Evolutionary conservation across 257 asterid genomes (phyloP).

Genomic region (Ballota nigra): DNA sequence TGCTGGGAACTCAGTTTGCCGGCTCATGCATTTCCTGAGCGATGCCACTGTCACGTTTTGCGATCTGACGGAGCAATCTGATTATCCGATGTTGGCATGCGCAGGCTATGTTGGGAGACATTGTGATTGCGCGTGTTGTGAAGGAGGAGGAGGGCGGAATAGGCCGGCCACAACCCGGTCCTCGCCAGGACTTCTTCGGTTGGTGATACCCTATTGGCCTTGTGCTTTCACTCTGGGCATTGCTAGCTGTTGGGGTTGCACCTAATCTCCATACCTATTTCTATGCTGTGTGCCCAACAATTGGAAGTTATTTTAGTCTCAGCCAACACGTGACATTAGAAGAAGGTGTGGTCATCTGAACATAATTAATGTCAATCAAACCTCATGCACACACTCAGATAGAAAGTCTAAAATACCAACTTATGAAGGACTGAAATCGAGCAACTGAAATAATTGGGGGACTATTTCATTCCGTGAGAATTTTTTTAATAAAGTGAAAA

Average conservation of each 20-base stretch:
- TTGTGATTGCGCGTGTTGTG: slow-evolving; percentile 38
- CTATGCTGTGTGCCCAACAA: too few relatives aligned
- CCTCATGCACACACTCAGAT: too few relatives aligned
- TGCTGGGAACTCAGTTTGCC: slow-evolving; percentile 83
- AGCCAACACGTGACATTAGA: too few relatives aligned
- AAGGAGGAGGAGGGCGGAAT: slow-evolving; percentile 21
- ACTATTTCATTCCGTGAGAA: too few relatives aligned
- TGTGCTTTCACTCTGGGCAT: slow-evolving; percentile 92
- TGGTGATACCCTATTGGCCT: slow-evolving; percentile 64
- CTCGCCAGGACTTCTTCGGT: slow-evolving; percentile 44
- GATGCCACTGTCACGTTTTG: slow-evolving; percentile 51
- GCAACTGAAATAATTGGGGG: too few relatives aligned
- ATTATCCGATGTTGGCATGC: slow-evolving; percentile 76
- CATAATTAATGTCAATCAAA: too few relatives aligned
- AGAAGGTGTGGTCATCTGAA: too few relatives aligned
- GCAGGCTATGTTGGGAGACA: slow-evolving; percentile 80
- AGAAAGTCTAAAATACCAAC: too few relatives aligned
- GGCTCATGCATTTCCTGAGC: slow-evolving; percentile 88
- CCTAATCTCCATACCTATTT: slow-evolving; percentile 26
- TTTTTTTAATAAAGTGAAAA: too few relatives aligned
- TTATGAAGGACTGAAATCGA: too few relatives aligned
- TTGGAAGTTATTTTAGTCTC: too few relatives aligned
- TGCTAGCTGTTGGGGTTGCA: slow-evolving; percentile 93
- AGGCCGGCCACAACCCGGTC: slow-evolving; percentile 28
- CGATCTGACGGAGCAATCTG: slow-evolving; percentile 38